Evolutionary conservation across 345 rosid genomes (phyloP).

Genomic region (Clarkia xantiana): DNA sequence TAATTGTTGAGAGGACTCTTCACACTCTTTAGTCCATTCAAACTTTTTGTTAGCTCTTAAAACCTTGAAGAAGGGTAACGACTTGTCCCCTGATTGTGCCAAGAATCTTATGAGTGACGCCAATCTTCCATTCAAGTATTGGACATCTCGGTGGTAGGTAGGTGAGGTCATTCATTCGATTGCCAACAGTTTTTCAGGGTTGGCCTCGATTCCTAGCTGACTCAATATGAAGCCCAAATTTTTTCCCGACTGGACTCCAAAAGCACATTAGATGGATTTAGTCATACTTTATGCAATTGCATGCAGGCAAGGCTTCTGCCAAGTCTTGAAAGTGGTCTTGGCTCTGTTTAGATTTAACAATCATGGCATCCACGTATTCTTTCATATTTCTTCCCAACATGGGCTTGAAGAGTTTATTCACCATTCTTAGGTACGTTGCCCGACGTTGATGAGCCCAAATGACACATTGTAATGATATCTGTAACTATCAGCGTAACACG

Average conservation of each 20-base stretch:
- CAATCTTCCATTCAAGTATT: not conserved
- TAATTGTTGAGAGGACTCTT: no score
- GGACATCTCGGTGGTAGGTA: not conserved
- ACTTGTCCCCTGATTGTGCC: not conserved
- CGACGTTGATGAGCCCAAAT: not conserved
- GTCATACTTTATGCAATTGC: not conserved
- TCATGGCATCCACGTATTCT: no score
- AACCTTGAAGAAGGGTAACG: not conserved
- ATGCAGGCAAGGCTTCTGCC: not conserved
- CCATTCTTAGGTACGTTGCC: not conserved
- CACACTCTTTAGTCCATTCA: no score
- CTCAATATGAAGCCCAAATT: not conserved
- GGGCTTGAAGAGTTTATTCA: not conserved
- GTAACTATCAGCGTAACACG: not conserved
- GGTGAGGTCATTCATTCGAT: not conserved
- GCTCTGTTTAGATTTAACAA: not conserved
- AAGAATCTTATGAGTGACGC: not conserved
- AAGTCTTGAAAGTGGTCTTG: not conserved
- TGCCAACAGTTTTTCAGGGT: not conserved
- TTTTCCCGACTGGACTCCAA: not conserved
- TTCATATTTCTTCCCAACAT: not conserved
- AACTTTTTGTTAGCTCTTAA: not conserved
- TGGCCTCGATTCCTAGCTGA: not conserved
- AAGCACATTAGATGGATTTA: not conserved
- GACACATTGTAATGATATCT: not conserved